Evolutionary conservation across 1,284 basidiomycete species (phyloP).

Genomic region (Fomitopsis pinicola): DNA sequence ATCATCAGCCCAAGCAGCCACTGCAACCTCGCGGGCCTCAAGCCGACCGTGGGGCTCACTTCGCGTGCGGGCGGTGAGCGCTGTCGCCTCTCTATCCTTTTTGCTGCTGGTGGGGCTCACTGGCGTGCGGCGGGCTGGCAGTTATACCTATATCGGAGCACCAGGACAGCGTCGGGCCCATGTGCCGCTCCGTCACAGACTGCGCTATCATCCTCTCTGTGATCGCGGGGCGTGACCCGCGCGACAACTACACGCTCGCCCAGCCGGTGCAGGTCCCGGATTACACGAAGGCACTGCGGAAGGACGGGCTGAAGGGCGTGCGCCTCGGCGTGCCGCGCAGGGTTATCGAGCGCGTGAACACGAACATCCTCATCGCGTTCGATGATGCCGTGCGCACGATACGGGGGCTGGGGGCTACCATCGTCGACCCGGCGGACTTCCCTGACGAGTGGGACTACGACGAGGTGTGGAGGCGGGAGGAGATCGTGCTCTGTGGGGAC

Average conservation of each 20-base stretch:
- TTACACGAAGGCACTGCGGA: slow-evolving; percentile 32
- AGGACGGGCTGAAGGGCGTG: slow-evolving; percentile 32
- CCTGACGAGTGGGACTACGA: slow-evolving; percentile 32
- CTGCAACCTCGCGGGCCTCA: slow-evolving; percentile 48
- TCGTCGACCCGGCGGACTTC: slow-evolving; percentile 38
- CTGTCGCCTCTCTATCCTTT: neutral
- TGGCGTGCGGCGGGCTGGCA: slow-evolving; percentile 10
- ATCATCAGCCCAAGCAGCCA: slow-evolving; percentile 44
- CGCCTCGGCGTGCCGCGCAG: slow-evolving; percentile 36
- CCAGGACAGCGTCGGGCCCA: slow-evolving; percentile 48
- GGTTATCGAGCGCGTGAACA: slow-evolving; percentile 24
- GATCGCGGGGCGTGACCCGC: slow-evolving; percentile 42
- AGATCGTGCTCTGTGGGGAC: slow-evolving; percentile 30
- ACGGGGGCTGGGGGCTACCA: slow-evolving; percentile 32
- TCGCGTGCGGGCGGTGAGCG: slow-evolving; percentile 41
- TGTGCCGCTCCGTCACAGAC: slow-evolving; percentile 44
- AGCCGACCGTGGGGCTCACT: slow-evolving; percentile 48
- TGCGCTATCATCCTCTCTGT: slow-evolving; percentile 37
- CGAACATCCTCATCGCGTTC: slow-evolving; percentile 29
- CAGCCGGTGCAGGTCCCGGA: slow-evolving; percentile 37
- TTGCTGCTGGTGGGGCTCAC: neutral
- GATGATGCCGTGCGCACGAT: slow-evolving; percentile 33
- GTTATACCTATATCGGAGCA: slow-evolving; percentile 47
- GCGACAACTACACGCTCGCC: slow-evolving; percentile 40
- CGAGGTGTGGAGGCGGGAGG: slow-evolving; percentile 27